Evolutionary conservation across 169 alveolate genomes (phyloP).

Genomic region (Ichthyophthirius multifiliis): DNA sequence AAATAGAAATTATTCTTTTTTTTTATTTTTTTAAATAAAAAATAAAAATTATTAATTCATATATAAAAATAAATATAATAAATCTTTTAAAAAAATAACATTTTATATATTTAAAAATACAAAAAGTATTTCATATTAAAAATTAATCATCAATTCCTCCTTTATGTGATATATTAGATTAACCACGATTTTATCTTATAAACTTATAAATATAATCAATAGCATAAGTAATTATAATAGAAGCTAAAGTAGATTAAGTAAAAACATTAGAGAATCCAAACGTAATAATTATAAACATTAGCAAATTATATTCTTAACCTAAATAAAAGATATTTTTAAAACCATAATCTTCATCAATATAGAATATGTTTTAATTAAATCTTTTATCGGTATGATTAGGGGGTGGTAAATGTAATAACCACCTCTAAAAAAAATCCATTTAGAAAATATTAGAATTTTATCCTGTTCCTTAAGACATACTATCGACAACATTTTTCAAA

Average conservation of each 20-base stretch:
- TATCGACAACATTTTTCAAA: neutral
- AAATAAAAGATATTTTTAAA: conserved; percentile 4
- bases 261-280: conserved; percentile 14
- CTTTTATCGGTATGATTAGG: neutral
- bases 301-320: conserved; percentile 25
- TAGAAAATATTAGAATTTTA: conserved; percentile 12
- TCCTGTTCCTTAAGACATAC: neutral
- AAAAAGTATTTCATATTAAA: conserved; percentile 20
- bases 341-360: conserved; percentile 5
- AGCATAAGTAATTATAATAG: conserved; percentile 16
- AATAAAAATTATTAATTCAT: too few species aligned
- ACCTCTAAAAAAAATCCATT: conserved; percentile 9
- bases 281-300: neutral
- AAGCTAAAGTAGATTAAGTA: neutral
- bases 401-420: conserved; percentile 24
- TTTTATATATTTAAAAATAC: too few species aligned
- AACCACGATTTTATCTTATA: conserved; percentile 1
- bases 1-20: too few species aligned
- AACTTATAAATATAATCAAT: neutral
- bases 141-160: conserved; percentile 16
- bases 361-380: conserved; percentile 16
- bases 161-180: conserved; percentile 7
- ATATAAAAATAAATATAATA: too few species aligned
- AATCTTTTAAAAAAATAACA: too few species aligned
- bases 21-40: too few species aligned